Evolutionary conservation across 495 filamentous ascomycete genomes (phyloP).

Genomic region (Bathelium albidoporum): DNA sequence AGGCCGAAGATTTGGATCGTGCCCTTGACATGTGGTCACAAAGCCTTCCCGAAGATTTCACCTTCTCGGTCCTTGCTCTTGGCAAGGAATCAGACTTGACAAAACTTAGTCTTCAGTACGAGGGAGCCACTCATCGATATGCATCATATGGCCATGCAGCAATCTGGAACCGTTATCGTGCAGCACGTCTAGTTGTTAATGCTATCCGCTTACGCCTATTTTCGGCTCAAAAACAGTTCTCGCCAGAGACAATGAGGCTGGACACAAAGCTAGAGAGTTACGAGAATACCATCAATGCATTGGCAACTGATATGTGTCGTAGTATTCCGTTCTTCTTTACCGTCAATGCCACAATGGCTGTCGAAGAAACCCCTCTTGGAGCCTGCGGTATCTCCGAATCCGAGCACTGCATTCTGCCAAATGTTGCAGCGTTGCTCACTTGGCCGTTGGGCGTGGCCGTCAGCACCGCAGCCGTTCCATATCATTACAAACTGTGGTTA

Average conservation of each 20-base stretch:
- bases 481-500: slow-evolving; percentile 21
- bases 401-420: neutral
- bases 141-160: slow-evolving; percentile 22
- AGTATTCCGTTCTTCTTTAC: slow-evolving; percentile 19
- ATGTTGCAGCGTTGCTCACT: slow-evolving; percentile 8
- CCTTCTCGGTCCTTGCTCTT: neutral
- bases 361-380: neutral
- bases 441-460: slow-evolving; percentile 27
- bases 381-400: neutral
- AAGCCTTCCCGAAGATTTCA: slow-evolving; percentile 13
- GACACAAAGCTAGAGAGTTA: slow-evolving; percentile 16
- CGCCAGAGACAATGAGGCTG: slow-evolving; percentile 3
- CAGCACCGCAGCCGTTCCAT: slow-evolving; percentile 17
- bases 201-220: slow-evolving; percentile 4
- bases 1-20: slow-evolving; percentile 15
- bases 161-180: slow-evolving; percentile 25
- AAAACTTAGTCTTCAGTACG: neutral
- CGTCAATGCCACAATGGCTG: neutral
- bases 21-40: slow-evolving; percentile 1
- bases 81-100: neutral
- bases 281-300: slow-evolving; percentile 14
- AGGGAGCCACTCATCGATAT: slow-evolving; percentile 14
- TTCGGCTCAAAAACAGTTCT: neutral
- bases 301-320: slow-evolving; percentile 7
- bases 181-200: slow-evolving; percentile 21